Base-by-base conservation (phyloP, 345 rosid species). In the Euphorbia peplus region DNA sequence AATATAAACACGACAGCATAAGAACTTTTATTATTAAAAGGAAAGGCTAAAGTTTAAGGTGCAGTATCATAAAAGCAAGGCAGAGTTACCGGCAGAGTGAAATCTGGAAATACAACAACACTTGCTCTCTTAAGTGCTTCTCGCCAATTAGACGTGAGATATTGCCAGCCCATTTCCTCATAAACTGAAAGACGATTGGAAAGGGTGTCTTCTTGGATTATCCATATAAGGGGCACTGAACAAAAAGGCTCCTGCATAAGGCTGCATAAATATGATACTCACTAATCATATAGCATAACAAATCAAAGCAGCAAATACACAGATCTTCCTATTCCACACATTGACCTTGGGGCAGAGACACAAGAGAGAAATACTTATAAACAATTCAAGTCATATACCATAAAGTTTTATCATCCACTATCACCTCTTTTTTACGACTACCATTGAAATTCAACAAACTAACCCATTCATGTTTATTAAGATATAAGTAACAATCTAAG, bases 201-300 rank as follows among this genome's bases (percentile, higher is more conserved):
- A 73, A 92, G 98, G 52, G 78, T 69, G 75, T 86, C 96, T 72
- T 95, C 99, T 76, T 90, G 97, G 76, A 95, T 76, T 74, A 90
- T 85, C 99, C 98, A 95, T 81, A 95, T 75, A 75, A 92, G 84
- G 56, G 98, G 96, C 75, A 92, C 77, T 26, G 90, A 86, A 84
- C 75, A 85, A 84, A 95, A 92, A 68, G 98, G 98, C 86, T 90
- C 98, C 90, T 87, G 96, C 97, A 84, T 88, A 72, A 95, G 96
- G 93, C 99, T 92, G 98, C 93, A 92, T 74, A 81, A 63, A 88
- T 83, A 84, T 83, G 74, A 67, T 80, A 78, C 77, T 85, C 83
- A 83, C 82, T 83, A 72, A 82, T 67, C 81, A 76, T 66, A 76
- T 66, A 80, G 82, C 68, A 77, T 77, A 60, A 64, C 79, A 69